Evolutionary conservation across 768 basidiomycete species (phyloP).

Genomic region (Mycena maculata): DNA sequence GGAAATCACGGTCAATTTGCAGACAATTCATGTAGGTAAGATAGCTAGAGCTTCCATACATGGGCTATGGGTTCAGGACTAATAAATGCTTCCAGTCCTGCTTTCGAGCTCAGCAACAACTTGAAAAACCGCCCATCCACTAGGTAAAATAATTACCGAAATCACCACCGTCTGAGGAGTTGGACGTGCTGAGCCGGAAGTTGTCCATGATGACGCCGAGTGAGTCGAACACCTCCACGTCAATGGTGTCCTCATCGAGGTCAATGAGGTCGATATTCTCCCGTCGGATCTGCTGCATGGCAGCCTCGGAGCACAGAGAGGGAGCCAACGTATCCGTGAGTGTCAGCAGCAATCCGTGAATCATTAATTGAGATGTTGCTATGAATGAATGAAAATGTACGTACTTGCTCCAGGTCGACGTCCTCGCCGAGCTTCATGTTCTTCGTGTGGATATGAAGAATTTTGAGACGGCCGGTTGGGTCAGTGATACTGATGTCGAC

Average conservation of each 20-base stretch:
- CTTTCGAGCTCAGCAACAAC: too few relatives aligned
- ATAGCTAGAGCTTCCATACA: too few relatives aligned
- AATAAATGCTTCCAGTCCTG: too few relatives aligned
- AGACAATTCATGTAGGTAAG: too few relatives aligned
- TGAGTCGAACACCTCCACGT: constrained; percentile 98
- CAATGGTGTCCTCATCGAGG: constrained; percentile 99
- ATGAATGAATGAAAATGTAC: constrained; percentile 35
- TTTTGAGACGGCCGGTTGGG: constrained; percentile 83
- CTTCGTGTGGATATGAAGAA: too few relatives aligned
- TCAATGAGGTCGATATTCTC: constrained; percentile 99
- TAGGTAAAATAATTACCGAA: too few relatives aligned
- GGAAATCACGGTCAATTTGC: too few relatives aligned
- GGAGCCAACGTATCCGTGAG: constrained; percentile 99
- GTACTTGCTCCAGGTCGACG: too few relatives aligned
- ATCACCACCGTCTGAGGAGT: too few relatives aligned
- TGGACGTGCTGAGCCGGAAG: constrained; percentile 96
- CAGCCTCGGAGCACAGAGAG: constrained; percentile 97
- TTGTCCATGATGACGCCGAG: constrained; percentile 99
- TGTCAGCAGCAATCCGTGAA: constrained; percentile 93
- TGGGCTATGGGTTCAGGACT: too few relatives aligned
- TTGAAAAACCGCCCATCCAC: too few relatives aligned
- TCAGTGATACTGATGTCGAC: constrained; percentile 99
- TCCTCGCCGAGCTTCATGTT: too few relatives aligned
- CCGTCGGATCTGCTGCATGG: constrained; percentile 99
- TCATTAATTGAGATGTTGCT: background rate